Percentiles rank a stretch among this genome's conserved stretches.
Conservation (phyloP, 176 grass and related monocot species). For the Bonia amplexicaulis region DNA sequence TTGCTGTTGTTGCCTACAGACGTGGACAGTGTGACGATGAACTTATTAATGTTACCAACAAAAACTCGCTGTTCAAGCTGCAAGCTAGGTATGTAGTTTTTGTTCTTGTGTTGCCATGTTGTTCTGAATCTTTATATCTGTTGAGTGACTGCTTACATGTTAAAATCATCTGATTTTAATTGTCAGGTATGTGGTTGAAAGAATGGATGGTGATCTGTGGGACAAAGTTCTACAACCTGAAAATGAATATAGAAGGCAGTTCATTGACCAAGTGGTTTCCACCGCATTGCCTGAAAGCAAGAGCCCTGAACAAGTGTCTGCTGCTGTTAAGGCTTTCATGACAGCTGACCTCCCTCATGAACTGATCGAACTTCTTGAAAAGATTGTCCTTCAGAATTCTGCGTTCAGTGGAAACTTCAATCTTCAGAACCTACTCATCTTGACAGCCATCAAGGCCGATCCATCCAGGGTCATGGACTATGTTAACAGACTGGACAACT, state of each 20-base stretch:
- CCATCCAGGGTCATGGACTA: slow-evolving; percentile 98
- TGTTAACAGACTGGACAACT: slow-evolving; percentile 94
- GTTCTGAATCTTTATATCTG: background rate
- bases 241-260: slow-evolving; percentile 96
- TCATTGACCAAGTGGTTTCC: slow-evolving; percentile 98
- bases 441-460: slow-evolving; percentile 95
- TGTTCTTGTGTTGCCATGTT: background rate
- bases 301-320: slow-evolving; percentile 98
- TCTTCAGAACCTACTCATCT: slow-evolving; percentile 93
- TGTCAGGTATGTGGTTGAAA: slow-evolving; percentile 92
- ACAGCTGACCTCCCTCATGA: slow-evolving; percentile 97
- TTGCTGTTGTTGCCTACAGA: slow-evolving; percentile 94
- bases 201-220: slow-evolving; percentile 98
- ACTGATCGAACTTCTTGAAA: slow-evolving; percentile 95
- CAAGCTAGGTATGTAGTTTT: slow-evolving; percentile 74
- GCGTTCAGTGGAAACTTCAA: slow-evolving; percentile 98
- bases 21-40: slow-evolving; percentile 93
- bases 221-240: slow-evolving; percentile 95
- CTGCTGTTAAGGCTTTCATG: slow-evolving; percentile 99
- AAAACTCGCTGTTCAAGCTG: slow-evolving; percentile 89
- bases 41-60: slow-evolving; percentile 89
- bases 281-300: slow-evolving; percentile 97
- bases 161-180: slow-evolving; percentile 18
- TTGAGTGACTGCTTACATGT: slow-evolving; percentile 3
- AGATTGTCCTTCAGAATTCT: slow-evolving; percentile 97